phyloP scores from a whole-genome alignment of 345 rosid species.

The Euphorbia pulcherrima region DNA sequence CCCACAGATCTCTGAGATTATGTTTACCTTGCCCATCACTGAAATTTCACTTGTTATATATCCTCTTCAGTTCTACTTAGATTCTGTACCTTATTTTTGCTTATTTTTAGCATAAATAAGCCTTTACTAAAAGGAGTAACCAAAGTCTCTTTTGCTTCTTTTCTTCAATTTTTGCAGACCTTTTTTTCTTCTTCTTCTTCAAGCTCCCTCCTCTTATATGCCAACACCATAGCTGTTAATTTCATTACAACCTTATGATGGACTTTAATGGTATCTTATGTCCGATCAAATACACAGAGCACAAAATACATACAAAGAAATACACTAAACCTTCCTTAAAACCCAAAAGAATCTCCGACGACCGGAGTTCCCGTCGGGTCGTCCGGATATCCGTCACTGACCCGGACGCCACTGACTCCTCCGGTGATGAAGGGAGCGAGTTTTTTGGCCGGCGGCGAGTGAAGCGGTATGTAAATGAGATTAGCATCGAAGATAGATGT shows the following conservation, averaged over 20 bases:
- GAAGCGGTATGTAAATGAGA: conserved; percentile 67
- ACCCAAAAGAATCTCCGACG: conserved; percentile 18
- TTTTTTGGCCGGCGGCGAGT: conserved; percentile 45
- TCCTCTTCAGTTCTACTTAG: neutral
- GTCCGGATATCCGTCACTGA: conserved; percentile 63
- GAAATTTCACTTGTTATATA: neutral
- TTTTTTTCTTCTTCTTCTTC: conserved; percentile 28
- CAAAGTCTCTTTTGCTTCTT: too few species aligned
- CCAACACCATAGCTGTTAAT: neutral
- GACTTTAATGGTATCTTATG: conserved; percentile 43
- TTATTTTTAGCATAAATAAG: neutral
- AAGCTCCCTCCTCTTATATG: conserved; percentile 9
- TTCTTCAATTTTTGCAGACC: neutral
- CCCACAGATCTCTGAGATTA: neutral
- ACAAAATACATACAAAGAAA: conserved; percentile 47
- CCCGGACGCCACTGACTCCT: conserved; percentile 86
- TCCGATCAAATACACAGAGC: conserved; percentile 67
- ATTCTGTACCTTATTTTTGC: neutral
- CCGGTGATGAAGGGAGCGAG: conserved; percentile 72
- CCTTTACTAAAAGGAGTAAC: conserved; percentile 3
- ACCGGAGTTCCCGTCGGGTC: conserved; percentile 20
- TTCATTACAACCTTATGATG: conserved; percentile 30
- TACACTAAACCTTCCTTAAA: conserved; percentile 31
- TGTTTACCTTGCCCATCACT: neutral
- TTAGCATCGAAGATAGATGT: conserved; percentile 42